Evolutionary conservation across 2,329 filamentous ascomycete species (phyloP).

Genomic region (Dryadomyces quercus-mongolicae): DNA sequence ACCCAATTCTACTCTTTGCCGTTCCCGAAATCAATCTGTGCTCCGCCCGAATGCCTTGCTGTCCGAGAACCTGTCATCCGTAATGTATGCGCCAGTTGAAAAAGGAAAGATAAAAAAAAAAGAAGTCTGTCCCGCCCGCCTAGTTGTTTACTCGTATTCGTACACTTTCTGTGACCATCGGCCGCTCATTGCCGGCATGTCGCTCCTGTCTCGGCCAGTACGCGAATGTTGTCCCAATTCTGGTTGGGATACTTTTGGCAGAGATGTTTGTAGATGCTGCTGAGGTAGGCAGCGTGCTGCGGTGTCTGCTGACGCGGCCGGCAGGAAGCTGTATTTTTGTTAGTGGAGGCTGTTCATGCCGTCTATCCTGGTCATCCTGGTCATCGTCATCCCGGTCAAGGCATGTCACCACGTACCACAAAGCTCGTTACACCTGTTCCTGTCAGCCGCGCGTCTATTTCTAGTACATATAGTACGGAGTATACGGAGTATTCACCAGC

Average conservation of each 20-base stretch:
- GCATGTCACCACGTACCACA: neutral
- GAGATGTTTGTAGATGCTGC: constrained; percentile 3
- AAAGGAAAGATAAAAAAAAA: neutral
- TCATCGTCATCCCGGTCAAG: neutral
- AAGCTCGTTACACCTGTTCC: neutral
- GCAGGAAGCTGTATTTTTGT: neutral
- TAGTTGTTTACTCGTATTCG: neutral
- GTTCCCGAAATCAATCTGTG: no score
- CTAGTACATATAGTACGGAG: no score
- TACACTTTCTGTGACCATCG: neutral
- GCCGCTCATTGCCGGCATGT: neutral
- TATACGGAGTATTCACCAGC: no score
- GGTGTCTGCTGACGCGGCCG: neutral
- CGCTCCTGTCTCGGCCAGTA: neutral
- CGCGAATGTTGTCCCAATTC: constrained; percentile 3
- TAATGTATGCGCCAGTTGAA: no score
- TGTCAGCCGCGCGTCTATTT: neutral
- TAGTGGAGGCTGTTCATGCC: neutral
- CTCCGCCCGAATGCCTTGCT: no score
- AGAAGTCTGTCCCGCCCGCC: neutral
- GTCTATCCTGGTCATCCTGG: neutral
- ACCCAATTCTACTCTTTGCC: no score
- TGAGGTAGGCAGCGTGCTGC: constrained; percentile 1
- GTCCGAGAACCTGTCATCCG: no score
- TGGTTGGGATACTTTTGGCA: constrained; percentile 1